Evolutionary conservation across 257 asterid genomes (phyloP).

Genomic region (Oldenlandia corymbosa): DNA sequence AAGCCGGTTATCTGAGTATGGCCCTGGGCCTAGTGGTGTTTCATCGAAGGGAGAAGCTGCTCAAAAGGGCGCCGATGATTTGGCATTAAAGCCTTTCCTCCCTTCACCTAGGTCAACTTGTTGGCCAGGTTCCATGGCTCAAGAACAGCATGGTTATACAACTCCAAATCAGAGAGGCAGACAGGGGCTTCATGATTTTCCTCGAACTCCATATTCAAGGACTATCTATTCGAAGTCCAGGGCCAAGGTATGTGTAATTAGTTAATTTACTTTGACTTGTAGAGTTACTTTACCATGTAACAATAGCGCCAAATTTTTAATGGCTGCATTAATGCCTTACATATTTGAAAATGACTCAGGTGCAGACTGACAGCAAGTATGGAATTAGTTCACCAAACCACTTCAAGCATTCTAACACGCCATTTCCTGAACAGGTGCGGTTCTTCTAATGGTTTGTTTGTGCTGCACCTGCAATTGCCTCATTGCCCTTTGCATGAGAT

Average conservation of each 20-base stretch:
- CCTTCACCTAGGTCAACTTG: constrained; percentile 56
- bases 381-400: constrained; percentile 36
- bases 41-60: constrained; percentile 33
- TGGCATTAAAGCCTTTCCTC: constrained; percentile 38
- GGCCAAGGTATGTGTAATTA: constrained; percentile 42
- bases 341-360: constrained; percentile 34
- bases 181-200: constrained; percentile 60
- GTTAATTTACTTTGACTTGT: background rate
- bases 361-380: constrained; percentile 44
- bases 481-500: background rate
- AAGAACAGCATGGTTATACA: constrained; percentile 41
- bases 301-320: constrained; percentile 4
- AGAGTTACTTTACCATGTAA: background rate
- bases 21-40: constrained; percentile 29
- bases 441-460: background rate
- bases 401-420: constrained; percentile 45
- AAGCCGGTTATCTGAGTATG: constrained; percentile 50
- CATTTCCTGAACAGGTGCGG: constrained; percentile 52
- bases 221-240: constrained; percentile 52
- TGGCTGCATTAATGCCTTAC: constrained; percentile 16
- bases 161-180: constrained; percentile 71
- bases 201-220: constrained; percentile 86
- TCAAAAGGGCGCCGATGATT: constrained; percentile 38
- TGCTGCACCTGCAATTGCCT: background rate
- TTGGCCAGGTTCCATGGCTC: constrained; percentile 78